Percentiles rank a stretch among this genome's conserved stretches.
Evolutionary conservation across 108 stramenopile species (phyloP).

Genomic region (Fragilaria crotonensis): DNA sequence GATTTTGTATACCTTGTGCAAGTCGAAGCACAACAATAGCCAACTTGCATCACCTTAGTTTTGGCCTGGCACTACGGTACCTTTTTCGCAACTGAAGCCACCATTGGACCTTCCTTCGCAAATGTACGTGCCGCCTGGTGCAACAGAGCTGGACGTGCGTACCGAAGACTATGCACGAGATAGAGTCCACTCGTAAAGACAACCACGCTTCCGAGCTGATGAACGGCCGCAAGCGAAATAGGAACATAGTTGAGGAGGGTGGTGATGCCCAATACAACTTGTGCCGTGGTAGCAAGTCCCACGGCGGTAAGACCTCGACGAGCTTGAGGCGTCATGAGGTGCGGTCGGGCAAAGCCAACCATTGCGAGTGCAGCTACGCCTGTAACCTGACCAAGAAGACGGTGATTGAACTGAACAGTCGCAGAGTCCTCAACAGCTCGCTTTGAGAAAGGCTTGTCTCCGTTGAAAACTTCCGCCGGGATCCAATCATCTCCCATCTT

Average conservation of each 20-base stretch:
- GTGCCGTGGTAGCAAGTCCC: slow-evolving; percentile 68
- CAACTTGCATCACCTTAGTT: too few relatives aligned
- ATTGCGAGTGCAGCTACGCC: slow-evolving; percentile 59
- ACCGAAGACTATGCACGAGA: slow-evolving; percentile 70
- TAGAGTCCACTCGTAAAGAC: slow-evolving; percentile 86
- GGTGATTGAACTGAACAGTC: slow-evolving; percentile 97
- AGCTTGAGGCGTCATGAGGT: slow-evolving; percentile 63
- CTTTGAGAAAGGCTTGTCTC: slow-evolving; percentile 50
- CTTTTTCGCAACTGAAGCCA: too few relatives aligned
- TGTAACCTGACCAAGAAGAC: slow-evolving; percentile 85
- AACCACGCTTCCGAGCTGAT: slow-evolving; percentile 94
- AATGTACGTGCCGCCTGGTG: slow-evolving; percentile 8
- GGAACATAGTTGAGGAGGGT: slow-evolving; percentile 96
- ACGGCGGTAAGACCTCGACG: slow-evolving; percentile 62
- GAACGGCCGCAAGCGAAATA: slow-evolving; percentile 85
- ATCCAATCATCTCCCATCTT: slow-evolving; percentile 89
- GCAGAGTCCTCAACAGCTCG: slow-evolving; percentile 97
- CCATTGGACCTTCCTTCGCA: too few relatives aligned
- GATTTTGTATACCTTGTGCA: too few relatives aligned
- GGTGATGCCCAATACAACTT: slow-evolving; percentile 90
- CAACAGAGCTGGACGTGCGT: slow-evolving; percentile 50
- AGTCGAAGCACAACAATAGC: too few relatives aligned
- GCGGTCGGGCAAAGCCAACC: slow-evolving; percentile 43
- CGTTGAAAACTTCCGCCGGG: slow-evolving; percentile 58
- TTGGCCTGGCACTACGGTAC: too few relatives aligned